A percentile compares a stretch with the other conserved stretches of the same genome.
phyloP scores from a whole-genome alignment of 495 filamentous ascomycete genomes.

The Penicilliopsis zonata region DNA sequence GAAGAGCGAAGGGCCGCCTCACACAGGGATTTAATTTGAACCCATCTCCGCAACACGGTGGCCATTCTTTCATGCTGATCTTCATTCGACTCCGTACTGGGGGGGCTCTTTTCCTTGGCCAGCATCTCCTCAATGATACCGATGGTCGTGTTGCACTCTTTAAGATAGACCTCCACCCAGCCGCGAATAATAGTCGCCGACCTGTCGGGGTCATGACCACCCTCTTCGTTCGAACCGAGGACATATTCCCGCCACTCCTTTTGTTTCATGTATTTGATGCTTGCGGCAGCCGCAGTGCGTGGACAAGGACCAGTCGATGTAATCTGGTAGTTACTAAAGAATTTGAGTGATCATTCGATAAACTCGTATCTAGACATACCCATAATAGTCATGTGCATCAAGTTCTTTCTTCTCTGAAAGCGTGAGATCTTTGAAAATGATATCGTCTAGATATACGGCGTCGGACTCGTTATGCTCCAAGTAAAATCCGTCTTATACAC shows the following conservation, averaged over 20 bases:
- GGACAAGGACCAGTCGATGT: conserved; percentile 51
- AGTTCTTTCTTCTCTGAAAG: conserved; percentile 35
- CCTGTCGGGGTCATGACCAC: conserved; percentile 19
- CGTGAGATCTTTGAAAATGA: conserved; percentile 42
- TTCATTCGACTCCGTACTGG: too few relatives aligned
- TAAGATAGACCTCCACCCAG: conserved; percentile 27
- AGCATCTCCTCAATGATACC: conserved; percentile 18
- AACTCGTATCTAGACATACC: conserved; percentile 20
- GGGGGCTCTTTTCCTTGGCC: conserved; percentile 10
- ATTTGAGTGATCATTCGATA: conserved; percentile 3
- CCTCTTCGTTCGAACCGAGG: conserved; percentile 22
- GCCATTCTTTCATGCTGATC: too few relatives aligned
- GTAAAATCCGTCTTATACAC: conserved; percentile 54
- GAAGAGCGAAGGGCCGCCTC: too few relatives aligned
- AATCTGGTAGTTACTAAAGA: conserved; percentile 54
- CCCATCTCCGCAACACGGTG: too few relatives aligned
- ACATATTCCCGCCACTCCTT: conserved; percentile 34
- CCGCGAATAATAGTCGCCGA: conserved; percentile 22
- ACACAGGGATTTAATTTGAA: too few relatives aligned
- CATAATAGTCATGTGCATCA: conserved; percentile 48
- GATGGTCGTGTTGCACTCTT: conserved; percentile 23
- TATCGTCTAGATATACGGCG: conserved; percentile 54
- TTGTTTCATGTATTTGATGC: conserved; percentile 34
- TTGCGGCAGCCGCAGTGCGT: conserved; percentile 59
- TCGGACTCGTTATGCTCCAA: conserved; percentile 58